phyloP scores from a whole-genome alignment of 1,284 basidiomycete genomes.

The Peniophora sp. region DNA sequence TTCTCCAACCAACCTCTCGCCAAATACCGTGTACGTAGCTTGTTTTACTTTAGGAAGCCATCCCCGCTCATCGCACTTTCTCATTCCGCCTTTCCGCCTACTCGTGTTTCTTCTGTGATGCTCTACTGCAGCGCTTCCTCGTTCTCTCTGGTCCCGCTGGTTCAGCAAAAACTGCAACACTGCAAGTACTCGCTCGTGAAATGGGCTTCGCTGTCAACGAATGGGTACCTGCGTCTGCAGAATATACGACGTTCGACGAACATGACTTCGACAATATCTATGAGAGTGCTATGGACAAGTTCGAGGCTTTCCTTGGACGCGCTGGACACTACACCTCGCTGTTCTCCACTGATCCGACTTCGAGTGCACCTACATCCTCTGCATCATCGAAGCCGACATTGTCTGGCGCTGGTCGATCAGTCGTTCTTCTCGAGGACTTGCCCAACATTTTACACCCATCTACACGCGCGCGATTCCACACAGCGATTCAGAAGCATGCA shows the following conservation, averaged over 20 bases:
- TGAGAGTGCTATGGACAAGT: constrained; percentile 66
- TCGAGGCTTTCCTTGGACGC: constrained; percentile 72
- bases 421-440: constrained; percentile 87
- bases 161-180: constrained; percentile 82
- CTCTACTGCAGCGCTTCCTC: constrained; percentile 65
- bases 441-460: constrained; percentile 80
- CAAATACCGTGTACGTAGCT: constrained; percentile 68
- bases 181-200: constrained; percentile 71
- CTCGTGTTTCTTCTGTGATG: background rate
- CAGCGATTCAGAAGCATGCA: constrained; percentile 48
- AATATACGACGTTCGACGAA: too few species aligned
- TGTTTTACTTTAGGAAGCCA: background rate
- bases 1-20: constrained; percentile 62
- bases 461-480: constrained; percentile 75
- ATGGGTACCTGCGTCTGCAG: constrained; percentile 32
- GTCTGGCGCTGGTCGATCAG: constrained; percentile 23
- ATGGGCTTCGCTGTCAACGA: constrained; percentile 80
- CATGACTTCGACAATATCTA: constrained; percentile 14
- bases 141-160: constrained; percentile 87
- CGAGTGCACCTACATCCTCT: constrained; percentile 2
- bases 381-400: constrained; percentile 2
- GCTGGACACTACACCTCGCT: constrained; percentile 60
- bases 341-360: constrained; percentile 21
- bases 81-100: too few species aligned
- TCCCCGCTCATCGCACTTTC: too few species aligned